Conservation (phyloP, 768 basidiomycete species). For the Harrya chromipes region DNA sequence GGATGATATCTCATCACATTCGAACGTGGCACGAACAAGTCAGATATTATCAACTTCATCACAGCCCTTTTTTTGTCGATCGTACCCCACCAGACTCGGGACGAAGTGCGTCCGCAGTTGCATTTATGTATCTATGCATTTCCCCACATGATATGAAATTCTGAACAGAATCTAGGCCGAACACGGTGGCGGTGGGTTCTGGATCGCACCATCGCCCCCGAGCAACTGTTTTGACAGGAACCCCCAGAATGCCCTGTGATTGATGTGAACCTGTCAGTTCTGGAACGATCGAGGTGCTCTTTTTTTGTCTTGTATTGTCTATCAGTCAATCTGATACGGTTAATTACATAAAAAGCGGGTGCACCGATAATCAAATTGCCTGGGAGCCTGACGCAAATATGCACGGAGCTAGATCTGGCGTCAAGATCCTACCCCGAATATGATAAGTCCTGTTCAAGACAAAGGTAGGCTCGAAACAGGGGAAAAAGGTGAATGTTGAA, state of each 20-base stretch:
- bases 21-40: too few relatives aligned
- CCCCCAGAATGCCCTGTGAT: neutral
- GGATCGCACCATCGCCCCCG: too few relatives aligned
- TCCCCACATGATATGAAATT: too few relatives aligned
- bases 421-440: neutral
- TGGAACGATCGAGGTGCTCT: conserved; percentile 6
- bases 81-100: too few relatives aligned
- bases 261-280: neutral
- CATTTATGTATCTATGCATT: too few relatives aligned
- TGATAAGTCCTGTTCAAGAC: neutral
- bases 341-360: too few relatives aligned
- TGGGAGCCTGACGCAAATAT: neutral
- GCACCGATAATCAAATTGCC: neutral
- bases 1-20: too few relatives aligned
- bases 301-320: neutral
- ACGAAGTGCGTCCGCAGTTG: too few relatives aligned
- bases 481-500: neutral
- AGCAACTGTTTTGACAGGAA: neutral
- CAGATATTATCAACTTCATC: too few relatives aligned
- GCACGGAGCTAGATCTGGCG: neutral
- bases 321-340: neutral
- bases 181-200: neutral
- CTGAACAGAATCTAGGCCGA: neutral
- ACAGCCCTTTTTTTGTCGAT: too few relatives aligned
- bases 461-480: too few relatives aligned